These are phyloP conservation scores for Paxillus ammoniavirescens DNA, from an alignment of 768 basidiomycete species.

Conservation along the genomic window DNA sequence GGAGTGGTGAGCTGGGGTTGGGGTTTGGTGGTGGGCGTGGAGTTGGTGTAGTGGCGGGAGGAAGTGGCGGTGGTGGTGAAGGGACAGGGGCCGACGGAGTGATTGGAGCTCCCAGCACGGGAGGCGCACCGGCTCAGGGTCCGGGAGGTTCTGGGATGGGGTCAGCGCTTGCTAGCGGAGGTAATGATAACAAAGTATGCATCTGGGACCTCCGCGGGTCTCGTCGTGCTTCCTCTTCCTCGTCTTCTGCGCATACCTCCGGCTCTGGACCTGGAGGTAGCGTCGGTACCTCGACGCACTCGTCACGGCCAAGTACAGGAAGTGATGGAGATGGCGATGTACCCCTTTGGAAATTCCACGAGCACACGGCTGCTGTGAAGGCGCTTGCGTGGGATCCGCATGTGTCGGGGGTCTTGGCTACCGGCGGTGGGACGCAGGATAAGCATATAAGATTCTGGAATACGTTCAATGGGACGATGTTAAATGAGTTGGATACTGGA, in stretches of 20 bases:
- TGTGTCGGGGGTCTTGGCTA: constrained; percentile 84
- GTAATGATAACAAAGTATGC: constrained; percentile 98
- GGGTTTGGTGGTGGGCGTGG: constrained; percentile 25
- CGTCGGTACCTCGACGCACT: constrained; percentile 20
- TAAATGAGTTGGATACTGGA: constrained; percentile 90
- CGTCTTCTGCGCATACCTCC: constrained; percentile 23
- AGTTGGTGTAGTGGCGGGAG: constrained; percentile 4
- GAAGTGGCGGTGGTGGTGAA: background rate
- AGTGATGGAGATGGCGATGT: constrained; percentile 42
- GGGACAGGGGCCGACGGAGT: constrained; percentile 29
- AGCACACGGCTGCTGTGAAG: constrained; percentile 96
- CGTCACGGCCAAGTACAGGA: constrained; percentile 25
- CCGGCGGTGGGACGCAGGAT: constrained; percentile 98
- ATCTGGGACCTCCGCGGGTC: constrained; percentile 90
- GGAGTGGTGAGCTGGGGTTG: constrained; percentile 52
- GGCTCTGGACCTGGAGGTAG: constrained; percentile 30
- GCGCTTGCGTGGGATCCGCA: constrained; percentile 99
- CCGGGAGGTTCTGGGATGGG: constrained; percentile 33
- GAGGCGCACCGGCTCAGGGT: constrained; percentile 26
- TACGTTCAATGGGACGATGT: constrained; percentile 77
- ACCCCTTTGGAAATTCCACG: constrained; percentile 93
- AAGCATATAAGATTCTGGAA: constrained; percentile 99
- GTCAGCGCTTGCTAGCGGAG: constrained; percentile 84
- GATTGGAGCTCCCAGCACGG: constrained; percentile 17
- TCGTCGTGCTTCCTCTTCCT: constrained; percentile 32